Evolutionary conservation across 352 stramenopile species (phyloP), one percentile per base, ranked within the genome.

Genomic region (Phytophthora quininea): DNA sequence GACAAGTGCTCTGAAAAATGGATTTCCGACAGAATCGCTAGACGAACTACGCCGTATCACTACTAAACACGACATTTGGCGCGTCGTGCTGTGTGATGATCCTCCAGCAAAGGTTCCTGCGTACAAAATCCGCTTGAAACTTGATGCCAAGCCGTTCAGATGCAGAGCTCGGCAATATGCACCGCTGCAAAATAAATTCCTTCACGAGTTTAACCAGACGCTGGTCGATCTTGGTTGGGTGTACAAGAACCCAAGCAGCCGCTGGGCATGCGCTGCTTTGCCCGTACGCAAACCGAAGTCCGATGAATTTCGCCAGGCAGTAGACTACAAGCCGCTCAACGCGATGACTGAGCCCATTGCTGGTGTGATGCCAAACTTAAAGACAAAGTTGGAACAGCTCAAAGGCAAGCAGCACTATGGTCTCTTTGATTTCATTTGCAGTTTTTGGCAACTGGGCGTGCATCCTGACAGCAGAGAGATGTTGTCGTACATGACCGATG

Each of bases 401-500:
- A 30, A 42, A 32, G 42, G 30, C 33, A 47, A 48, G 30, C 15
- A 61, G 31, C n/a, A 10, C 9, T 61, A 55, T 4, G 54, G 32
- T 2, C 54, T 42, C 8, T 47, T 60, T 19, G 64, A 71, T 49
- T 47, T 67, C 8, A 59, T 65, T 37, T 50, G 60, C 24, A 57
- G 63, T 14, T 71, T 66, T 48, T 71, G 55, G 56, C 64, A 66
- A 29, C 50, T 71, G 0, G 42, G 32, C 9, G 30, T 65, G 8
- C 15, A 71, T 24, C 9, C 45, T 14, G 54, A 55, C 0, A 62
- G 50, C 30, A 58, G 58, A 24, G 42, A 73, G n/a, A 53, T 63
- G 4, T 54, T 64, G 19, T 48, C 32, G 15, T 73, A 61, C 56
- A 58, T 71, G 55, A 71, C 51, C 9, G 55, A 66, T n/a, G 31